Base-by-base conservation (phyloP, 2,329 filamentous ascomycete genomes). In the Shiraia sp. region DNA sequence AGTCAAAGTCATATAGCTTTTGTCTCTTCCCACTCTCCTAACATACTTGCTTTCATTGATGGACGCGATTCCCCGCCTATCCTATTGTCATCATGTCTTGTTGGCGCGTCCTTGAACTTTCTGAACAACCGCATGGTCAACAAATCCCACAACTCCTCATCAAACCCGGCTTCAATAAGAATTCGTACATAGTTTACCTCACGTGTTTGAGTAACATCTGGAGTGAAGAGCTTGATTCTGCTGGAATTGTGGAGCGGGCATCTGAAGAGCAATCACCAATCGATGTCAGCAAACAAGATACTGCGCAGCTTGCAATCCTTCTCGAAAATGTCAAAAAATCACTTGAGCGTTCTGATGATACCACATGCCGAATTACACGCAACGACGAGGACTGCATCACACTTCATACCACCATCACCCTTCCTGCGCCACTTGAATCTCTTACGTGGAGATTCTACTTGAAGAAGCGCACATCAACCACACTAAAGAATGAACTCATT, bases 191-290 rank as follows among this genome's bases (percentile, higher is more conserved):
- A 2, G 64, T 91, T 19, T 76, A 81, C 43, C 62, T 92, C 27
- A 89, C 86, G 2, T 88, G 92, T 61, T 75, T 90, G 45, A 83
- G 79, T 60, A 79, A 83, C 51, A 72, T 90, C n/a, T 93, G 88
- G 88, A 70, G 73, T 17, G 87, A 91, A 68, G 75, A 66, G 7
- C 70, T 90, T 15, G 78, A 82, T 41, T 74, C 81, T 15, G 75
- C 73, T n/a, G 75, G 73, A 9, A 86, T 92, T 42, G 77, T 83
- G 40, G 71, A 76, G 45, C 80, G 86, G 45, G 85, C 82, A 22
- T 74, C 80, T 41, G 70, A 78, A 16, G 77, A 85, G 53, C 78
- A 82, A 54, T 87, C 85, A 12, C 83, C 80, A 47, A 90, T 92
- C 47, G 87, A 92, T 61, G 83, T 88, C 1, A 83, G 79, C 60